Percentiles rank a stretch among this genome's conserved stretches.
Conservation (phyloP, 805 yeast genomes). For the Saturnispora silvae region DNA sequence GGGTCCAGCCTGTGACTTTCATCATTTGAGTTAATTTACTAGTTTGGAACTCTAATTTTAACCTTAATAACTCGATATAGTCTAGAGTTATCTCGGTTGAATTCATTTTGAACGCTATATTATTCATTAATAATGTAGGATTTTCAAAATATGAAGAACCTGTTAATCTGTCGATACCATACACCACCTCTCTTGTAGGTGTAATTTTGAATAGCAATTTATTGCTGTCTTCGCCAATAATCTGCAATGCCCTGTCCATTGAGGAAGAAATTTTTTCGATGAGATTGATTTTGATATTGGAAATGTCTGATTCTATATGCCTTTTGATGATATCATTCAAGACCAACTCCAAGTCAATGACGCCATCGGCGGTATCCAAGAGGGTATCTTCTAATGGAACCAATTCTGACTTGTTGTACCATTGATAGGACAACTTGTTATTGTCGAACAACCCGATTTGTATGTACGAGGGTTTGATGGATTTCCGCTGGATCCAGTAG, state of each 20-base stretch:
- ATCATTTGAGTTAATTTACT: slow-evolving; percentile 27
- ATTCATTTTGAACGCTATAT: slow-evolving; percentile 25
- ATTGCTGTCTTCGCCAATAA: slow-evolving; percentile 15
- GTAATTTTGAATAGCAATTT: slow-evolving; percentile 22
- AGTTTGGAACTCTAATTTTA: slow-evolving; percentile 44
- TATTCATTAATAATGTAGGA: slow-evolving; percentile 30
- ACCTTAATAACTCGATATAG: slow-evolving; percentile 29
- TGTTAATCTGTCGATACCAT: slow-evolving; percentile 26
- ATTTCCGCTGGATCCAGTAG: slow-evolving; percentile 52
- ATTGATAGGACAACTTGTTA: slow-evolving; percentile 41
- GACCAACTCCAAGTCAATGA: slow-evolving; percentile 29
- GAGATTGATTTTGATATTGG: slow-evolving; percentile 24
- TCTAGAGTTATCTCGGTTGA: slow-evolving; percentile 18
- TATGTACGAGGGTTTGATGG: slow-evolving; percentile 38
- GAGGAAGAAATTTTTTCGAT: slow-evolving; percentile 20
- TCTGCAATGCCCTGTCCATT: slow-evolving; percentile 22
- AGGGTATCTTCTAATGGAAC: slow-evolving; percentile 17
- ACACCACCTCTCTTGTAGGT: slow-evolving; percentile 22
- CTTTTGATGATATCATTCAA: slow-evolving; percentile 29
- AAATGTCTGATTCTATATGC: slow-evolving; percentile 30
- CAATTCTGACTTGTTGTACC: slow-evolving; percentile 48
- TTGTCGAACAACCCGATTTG: slow-evolving; percentile 48
- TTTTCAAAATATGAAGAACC: slow-evolving; percentile 37
- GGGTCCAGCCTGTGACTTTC: slow-evolving; percentile 59
- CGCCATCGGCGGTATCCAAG: slow-evolving; percentile 26